Evolutionary conservation across 169 alveolate genomes (phyloP).

Genomic region (Perkinsus olseni): DNA sequence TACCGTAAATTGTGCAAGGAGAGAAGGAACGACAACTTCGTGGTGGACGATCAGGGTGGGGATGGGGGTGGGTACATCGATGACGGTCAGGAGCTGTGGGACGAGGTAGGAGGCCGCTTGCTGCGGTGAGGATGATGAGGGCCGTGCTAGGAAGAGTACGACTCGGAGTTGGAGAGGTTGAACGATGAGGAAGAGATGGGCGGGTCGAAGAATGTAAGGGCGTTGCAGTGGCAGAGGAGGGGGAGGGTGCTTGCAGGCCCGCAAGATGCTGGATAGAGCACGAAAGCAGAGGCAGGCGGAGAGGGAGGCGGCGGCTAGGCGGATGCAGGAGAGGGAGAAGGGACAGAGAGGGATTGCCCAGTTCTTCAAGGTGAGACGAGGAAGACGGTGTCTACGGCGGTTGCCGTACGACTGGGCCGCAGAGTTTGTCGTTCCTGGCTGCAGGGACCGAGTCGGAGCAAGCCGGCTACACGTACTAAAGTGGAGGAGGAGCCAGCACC

Average conservation of each 20-base stretch:
- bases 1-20: constrained; percentile 14
- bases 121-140: neutral
- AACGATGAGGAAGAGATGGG: neutral
- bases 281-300: constrained; percentile 2
- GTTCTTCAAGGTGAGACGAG: neutral
- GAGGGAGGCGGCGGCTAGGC: constrained; percentile 19
- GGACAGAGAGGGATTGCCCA: neutral
- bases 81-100: constrained; percentile 34
- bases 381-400: neutral
- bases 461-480: neutral
- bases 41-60: constrained; percentile 15
- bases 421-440: neutral
- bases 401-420: neutral
- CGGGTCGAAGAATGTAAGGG: constrained; percentile 2
- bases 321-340: constrained; percentile 11
- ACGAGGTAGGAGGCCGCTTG: neutral
- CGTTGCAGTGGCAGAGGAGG: neutral
- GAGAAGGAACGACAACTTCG: constrained; percentile 15
- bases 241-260: neutral
- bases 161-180: neutral
- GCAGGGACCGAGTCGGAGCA: neutral
- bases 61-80: constrained; percentile 23
- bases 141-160: neutral
- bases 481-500: neutral
- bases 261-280: constrained; percentile 6